phyloP scores from a whole-genome alignment of 495 filamentous ascomycete genomes.

The Aspergillus leporis region DNA sequence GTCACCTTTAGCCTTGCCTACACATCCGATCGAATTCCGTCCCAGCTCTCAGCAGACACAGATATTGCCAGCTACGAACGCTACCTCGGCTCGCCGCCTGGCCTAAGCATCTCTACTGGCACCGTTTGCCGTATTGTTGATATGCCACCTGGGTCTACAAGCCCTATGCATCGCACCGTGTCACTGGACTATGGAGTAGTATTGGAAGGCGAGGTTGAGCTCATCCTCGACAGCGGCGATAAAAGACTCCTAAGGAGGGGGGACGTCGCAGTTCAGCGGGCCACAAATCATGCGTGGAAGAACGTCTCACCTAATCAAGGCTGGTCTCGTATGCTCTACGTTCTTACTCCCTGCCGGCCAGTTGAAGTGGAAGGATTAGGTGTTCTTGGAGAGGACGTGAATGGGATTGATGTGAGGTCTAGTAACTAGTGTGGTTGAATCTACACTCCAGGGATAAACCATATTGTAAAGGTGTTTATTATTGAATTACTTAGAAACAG shows the following conservation, averaged over 20 bases:
- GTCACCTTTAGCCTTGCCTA: conserved; percentile 41
- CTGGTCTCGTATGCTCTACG: conserved; percentile 53
- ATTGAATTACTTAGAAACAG: no score
- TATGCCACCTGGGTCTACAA: conserved; percentile 63
- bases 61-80: conserved; percentile 38
- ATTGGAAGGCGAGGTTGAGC: conserved; percentile 70
- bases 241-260: conserved; percentile 65
- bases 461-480: no score
- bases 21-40: conserved; percentile 56
- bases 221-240: conserved; percentile 64
- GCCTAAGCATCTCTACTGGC: conserved; percentile 52
- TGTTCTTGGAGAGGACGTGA: background rate
- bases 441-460: no score
- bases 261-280: conserved; percentile 68
- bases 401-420: background rate
- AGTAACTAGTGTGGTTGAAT: background rate
- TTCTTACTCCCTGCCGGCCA: background rate
- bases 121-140: conserved; percentile 55
- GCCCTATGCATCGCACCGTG: conserved; percentile 69
- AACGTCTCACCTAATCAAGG: conserved; percentile 35
- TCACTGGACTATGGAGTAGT: conserved; percentile 74
- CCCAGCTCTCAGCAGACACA: conserved; percentile 49
- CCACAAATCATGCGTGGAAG: conserved; percentile 44
- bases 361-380: background rate
- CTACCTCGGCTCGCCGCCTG: conserved; percentile 43